phyloP scores from a whole-genome alignment of 345 rosid species.

The Punica granatum region DNA sequence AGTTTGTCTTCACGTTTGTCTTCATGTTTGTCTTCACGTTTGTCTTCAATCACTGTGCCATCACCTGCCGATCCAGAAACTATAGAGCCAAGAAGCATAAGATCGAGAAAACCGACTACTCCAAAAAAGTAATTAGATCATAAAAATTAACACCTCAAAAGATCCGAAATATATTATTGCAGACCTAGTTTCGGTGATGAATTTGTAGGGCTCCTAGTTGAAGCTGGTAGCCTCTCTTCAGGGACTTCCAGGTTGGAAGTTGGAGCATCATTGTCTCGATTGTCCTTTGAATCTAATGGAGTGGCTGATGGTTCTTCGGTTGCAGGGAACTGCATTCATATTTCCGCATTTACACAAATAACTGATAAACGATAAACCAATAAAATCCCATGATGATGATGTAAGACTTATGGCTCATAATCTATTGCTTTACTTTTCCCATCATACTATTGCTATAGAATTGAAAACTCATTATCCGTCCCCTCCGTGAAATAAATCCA shows the following conservation, averaged over 20 bases:
- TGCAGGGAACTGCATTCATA: constrained; percentile 19
- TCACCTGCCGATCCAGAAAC: background rate
- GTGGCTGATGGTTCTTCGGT: constrained; percentile 18
- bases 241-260: constrained; percentile 16
- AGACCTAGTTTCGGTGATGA: background rate
- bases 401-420: background rate
- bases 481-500: background rate
- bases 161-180: background rate
- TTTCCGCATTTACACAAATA: background rate
- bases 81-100: background rate
- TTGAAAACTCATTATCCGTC: background rate
- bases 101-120: background rate
- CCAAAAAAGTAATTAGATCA: background rate
- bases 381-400: background rate
- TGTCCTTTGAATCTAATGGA: constrained; percentile 33
- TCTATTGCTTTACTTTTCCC: background rate
- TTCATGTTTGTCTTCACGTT: too few species aligned
- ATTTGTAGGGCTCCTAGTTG: background rate
- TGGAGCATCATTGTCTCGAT: constrained; percentile 19
- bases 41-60: background rate
- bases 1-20: background rate
- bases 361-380: background rate
- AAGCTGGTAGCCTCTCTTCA: constrained; percentile 11
- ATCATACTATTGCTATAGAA: background rate
- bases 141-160: background rate